Percentiles rank a stretch among this genome's conserved stretches.
phyloP scores from a whole-genome alignment of 2,329 filamentous ascomycete species.

The Blastomyces gilchristii region DNA sequence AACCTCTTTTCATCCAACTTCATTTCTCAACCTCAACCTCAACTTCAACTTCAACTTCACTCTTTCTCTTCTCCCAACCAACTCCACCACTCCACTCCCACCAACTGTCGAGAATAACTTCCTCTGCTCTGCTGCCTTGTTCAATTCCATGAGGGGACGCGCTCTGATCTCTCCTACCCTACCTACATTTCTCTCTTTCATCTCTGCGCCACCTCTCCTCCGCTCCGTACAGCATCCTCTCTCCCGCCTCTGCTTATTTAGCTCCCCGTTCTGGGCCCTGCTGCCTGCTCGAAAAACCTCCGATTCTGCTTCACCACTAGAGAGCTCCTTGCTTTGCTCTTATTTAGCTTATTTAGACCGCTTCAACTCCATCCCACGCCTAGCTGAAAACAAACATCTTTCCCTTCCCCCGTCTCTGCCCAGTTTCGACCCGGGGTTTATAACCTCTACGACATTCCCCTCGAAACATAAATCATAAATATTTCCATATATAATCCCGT shows the following conservation, averaged over 20 bases:
- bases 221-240: no score
- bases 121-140: constrained; percentile 1
- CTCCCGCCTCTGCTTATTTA: no score
- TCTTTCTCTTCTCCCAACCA: no score
- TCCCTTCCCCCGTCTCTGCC: no score
- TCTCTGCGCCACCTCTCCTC: no score
- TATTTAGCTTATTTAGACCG: background rate
- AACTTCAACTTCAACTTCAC: background rate
- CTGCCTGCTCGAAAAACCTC: constrained; percentile 4
- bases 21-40: background rate
- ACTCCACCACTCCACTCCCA: no score
- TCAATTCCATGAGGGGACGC: background rate
- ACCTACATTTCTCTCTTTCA: no score
- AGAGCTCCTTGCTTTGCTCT: background rate
- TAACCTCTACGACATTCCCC: background rate
- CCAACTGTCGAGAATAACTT: background rate
- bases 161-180: background rate
- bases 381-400: background rate
- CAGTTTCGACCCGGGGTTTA: background rate
- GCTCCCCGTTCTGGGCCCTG: background rate
- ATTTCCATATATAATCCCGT: no score
- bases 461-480: no score
- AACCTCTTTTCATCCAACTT: background rate
- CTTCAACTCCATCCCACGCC: background rate
- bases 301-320: background rate